Evolutionary conservation across 2,329 filamentous ascomycete genomes (phyloP).

Genomic region (Graphilbum fragrans): DNA sequence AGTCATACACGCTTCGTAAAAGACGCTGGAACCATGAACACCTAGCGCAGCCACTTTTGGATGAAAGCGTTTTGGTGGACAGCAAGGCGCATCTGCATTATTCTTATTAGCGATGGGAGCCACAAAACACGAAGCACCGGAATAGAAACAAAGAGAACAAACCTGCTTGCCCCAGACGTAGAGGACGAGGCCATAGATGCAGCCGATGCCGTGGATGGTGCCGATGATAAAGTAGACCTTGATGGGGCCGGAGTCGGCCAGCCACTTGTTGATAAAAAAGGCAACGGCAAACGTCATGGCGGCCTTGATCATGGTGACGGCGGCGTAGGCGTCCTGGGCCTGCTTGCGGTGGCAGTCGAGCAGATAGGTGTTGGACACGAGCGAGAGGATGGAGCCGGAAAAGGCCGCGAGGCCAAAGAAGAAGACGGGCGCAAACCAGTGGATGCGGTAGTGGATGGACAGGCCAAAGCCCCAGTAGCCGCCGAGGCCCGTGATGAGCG

Average conservation of each 20-base stretch:
- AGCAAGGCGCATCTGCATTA: constrained; percentile 2
- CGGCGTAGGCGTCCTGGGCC: constrained; percentile 7
- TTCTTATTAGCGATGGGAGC: neutral
- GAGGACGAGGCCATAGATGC: constrained; percentile 5
- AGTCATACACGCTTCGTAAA: too few relatives aligned
- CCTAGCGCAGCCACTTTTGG: neutral
- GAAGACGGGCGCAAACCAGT: constrained; percentile 28
- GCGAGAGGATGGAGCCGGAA: neutral
- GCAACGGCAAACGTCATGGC: constrained; percentile 7
- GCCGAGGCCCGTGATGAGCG: constrained; percentile 24
- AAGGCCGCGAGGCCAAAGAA: constrained; percentile 19
- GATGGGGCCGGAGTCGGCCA: constrained; percentile 3
- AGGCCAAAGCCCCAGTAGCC: constrained; percentile 35
- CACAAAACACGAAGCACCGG: too few relatives aligned
- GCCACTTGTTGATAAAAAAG: constrained; percentile 7
- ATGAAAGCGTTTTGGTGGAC: constrained; percentile 5
- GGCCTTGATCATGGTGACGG: constrained; percentile 5
- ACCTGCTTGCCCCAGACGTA: constrained; percentile 6
- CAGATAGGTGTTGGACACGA: constrained; percentile 6
- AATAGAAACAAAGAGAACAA: too few relatives aligned
- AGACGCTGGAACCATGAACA: too few relatives aligned
- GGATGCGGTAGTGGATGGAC: constrained; percentile 24
- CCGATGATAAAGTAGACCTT: constrained; percentile 8
- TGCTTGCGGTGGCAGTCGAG: constrained; percentile 3
- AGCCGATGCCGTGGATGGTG: constrained; percentile 7